These are phyloP conservation scores for Phaffia australis DNA, from an alignment of 768 basidiomycete genomes.

Conservation along the genomic window DNA sequence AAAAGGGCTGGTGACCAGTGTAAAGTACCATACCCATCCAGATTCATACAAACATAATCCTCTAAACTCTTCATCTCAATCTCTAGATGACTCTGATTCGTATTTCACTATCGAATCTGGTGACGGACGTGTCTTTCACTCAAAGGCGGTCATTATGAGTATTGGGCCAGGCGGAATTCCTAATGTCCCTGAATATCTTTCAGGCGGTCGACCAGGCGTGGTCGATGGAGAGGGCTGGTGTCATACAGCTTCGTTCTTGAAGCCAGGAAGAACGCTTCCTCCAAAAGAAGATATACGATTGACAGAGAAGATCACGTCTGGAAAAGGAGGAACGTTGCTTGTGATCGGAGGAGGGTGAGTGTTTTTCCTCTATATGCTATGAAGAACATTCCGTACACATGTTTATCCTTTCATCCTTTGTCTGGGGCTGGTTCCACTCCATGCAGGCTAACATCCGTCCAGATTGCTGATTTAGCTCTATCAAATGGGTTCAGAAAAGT, in stretches of 20 bases:
- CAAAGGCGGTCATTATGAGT: constrained; percentile 27
- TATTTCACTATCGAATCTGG: constrained; percentile 15
- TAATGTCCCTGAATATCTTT: constrained; percentile 19
- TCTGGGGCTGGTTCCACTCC: too few species aligned
- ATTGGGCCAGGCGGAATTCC: constrained; percentile 29
- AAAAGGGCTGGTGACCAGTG: constrained; percentile 1
- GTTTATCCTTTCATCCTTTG: not conserved
- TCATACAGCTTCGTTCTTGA: constrained; percentile 23
- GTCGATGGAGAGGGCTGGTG: constrained; percentile 22
- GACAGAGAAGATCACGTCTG: constrained; percentile 21
- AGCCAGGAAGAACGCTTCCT: constrained; percentile 31
- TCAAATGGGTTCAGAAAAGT: constrained; percentile 26
- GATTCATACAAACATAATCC: not conserved
- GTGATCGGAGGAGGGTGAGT: constrained; percentile 32
- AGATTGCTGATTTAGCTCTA: constrained; percentile 31
- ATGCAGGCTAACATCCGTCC: constrained; percentile 28
- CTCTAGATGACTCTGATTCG: not conserved
- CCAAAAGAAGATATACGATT: constrained; percentile 32
- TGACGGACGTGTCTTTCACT: constrained; percentile 8
- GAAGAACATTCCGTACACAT: not conserved
- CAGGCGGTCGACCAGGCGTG: not conserved
- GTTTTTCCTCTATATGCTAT: not conserved
- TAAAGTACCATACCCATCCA: not conserved
- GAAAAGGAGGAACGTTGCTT: not conserved
- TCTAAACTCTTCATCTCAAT: not conserved